Conservation (phyloP, 768 basidiomycete genomes). For the Lactarius indigo region DNA sequence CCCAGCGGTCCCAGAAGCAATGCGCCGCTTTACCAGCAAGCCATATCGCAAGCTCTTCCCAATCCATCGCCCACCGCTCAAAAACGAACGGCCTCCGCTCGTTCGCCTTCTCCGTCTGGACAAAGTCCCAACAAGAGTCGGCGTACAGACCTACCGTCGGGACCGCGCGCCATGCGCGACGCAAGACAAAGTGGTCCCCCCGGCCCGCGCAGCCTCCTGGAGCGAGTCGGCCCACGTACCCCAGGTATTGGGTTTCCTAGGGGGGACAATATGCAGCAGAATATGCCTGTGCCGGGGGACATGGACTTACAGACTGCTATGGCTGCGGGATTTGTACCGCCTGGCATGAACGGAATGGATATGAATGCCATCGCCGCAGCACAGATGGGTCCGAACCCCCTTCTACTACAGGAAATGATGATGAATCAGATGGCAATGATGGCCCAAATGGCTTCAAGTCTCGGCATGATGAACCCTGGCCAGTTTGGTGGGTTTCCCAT, state of each 20-base stretch:
- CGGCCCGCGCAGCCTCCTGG: constrained; percentile 65
- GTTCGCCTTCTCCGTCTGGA: constrained; percentile 29
- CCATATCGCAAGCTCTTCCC: constrained; percentile 36
- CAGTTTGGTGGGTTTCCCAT: constrained; percentile 62
- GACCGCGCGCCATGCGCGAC: constrained; percentile 75
- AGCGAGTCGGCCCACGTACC: constrained; percentile 57
- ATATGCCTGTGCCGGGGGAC: constrained; percentile 55
- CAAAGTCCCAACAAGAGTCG: constrained; percentile 56
- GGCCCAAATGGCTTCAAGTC: constrained; percentile 85
- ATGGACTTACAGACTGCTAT: constrained; percentile 47
- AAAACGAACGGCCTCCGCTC: constrained; percentile 29
- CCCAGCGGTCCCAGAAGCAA: constrained; percentile 50
- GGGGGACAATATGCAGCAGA: constrained; percentile 70
- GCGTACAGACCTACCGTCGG: constrained; percentile 75
- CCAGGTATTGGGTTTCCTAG: constrained; percentile 8
- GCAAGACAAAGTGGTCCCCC: constrained; percentile 32
- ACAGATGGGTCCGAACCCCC: constrained; percentile 47
- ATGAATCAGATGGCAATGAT: constrained; percentile 90
- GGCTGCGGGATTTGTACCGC: constrained; percentile 33
- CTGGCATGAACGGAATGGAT: constrained; percentile 49
- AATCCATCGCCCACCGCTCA: constrained; percentile 25
- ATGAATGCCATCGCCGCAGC: constrained; percentile 58
- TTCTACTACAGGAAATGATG: constrained; percentile 86
- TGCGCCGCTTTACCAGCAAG: constrained; percentile 63
- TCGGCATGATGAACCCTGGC: constrained; percentile 72